Conservation (phyloP, 306 rosid genomes). For the Cicer judaicum region DNA sequence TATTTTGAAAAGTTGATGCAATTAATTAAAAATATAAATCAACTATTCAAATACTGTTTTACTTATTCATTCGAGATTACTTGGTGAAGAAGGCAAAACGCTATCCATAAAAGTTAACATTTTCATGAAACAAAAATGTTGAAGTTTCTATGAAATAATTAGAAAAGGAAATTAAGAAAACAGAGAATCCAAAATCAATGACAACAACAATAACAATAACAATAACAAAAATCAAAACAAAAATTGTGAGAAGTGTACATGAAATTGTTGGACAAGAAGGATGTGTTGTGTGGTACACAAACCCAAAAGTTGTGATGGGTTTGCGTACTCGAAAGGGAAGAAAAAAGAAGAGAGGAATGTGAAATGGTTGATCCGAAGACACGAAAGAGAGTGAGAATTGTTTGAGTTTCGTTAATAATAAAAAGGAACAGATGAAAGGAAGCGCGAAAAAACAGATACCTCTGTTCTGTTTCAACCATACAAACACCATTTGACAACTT, state of each 20-base stretch:
- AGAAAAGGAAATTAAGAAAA: not conserved
- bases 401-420: not conserved
- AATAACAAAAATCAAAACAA: not conserved
- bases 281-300: slow-evolving; percentile 42
- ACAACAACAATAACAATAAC: no score
- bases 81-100: not conserved
- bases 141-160: not conserved
- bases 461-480: slow-evolving; percentile 29
- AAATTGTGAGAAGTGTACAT: slow-evolving; percentile 31
- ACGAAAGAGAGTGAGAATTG: slow-evolving; percentile 29
- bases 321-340: slow-evolving; percentile 38
- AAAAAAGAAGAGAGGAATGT: not conserved
- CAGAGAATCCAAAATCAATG: not conserved
- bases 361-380: slow-evolving; percentile 25
- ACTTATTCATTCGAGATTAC: not conserved
- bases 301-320: slow-evolving; percentile 46
- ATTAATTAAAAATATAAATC: no score
- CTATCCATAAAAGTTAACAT: not conserved
- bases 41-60: no score
- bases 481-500: slow-evolving; percentile 28
- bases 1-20: no score
- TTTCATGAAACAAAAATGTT: not conserved
- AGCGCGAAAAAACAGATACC: slow-evolving; percentile 40
- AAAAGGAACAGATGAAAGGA: slow-evolving; percentile 34
- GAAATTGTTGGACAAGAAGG: slow-evolving; percentile 2